Evolutionary conservation across 768 basidiomycete species (phyloP).

Genomic region (Glaciozyma antarctica): DNA sequence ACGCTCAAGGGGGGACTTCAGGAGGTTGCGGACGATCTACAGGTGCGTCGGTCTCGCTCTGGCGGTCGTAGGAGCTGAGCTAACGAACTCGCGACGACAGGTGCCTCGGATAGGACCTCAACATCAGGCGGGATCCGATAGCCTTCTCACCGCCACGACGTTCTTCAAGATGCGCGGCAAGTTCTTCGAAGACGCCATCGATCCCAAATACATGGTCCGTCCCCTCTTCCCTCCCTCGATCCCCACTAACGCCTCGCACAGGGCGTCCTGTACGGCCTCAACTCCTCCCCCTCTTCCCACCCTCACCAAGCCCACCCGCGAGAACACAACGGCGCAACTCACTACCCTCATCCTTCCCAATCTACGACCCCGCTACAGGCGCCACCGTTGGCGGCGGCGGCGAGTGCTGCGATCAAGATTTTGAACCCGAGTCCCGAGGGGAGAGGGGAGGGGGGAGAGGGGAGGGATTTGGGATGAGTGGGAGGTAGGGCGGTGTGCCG

Average conservation of each 20-base stretch:
- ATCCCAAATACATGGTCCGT: constrained; percentile 47
- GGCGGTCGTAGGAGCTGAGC: neutral
- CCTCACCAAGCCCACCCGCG: constrained; percentile 13
- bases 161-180: constrained; percentile 93
- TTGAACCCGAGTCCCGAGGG: constrained; percentile 20
- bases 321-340: constrained; percentile 26
- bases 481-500: too few relatives aligned
- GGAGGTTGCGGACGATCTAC: constrained; percentile 90
- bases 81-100: constrained; percentile 41
- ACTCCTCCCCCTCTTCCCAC: constrained; percentile 12
- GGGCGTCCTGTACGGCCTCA: constrained; percentile 31
- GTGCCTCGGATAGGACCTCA: constrained; percentile 79
- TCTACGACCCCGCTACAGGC: constrained; percentile 6
- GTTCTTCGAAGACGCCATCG: constrained; percentile 83
- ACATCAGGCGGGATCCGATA: constrained; percentile 96
- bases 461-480: neutral
- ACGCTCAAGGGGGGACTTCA: constrained; percentile 77
- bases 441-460: neutral
- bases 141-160: constrained; percentile 78
- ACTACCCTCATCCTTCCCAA: constrained; percentile 21
- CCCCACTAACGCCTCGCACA: neutral
- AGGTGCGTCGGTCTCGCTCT: constrained; percentile 49
- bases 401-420: constrained; percentile 24
- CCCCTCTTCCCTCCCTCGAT: neutral
- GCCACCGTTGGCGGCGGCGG: constrained; percentile 15